A percentile compares a stretch with the other conserved stretches of the same genome.
Conservation (phyloP, 805 yeast species). For the Teunomyces stri region DNA sequence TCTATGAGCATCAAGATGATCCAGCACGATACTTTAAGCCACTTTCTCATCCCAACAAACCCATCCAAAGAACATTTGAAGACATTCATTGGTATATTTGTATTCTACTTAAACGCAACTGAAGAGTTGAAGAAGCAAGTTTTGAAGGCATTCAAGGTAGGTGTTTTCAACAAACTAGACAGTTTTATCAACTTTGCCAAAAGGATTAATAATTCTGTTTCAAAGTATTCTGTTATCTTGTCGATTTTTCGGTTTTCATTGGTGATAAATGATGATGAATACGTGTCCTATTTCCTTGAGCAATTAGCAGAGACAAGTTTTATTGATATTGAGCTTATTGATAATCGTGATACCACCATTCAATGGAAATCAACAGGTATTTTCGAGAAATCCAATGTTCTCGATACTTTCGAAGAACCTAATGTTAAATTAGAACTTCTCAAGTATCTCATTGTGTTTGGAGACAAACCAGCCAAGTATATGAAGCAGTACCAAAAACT, state of each 20-base stretch:
- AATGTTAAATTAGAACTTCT: constrained; percentile 32
- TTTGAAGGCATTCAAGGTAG: constrained; percentile 52
- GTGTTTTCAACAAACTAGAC: constrained; percentile 62
- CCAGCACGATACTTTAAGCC: constrained; percentile 70
- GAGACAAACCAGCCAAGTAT: constrained; percentile 23
- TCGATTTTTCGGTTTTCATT: constrained; percentile 33
- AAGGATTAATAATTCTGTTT: constrained; percentile 50
- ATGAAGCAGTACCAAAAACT: constrained; percentile 26
- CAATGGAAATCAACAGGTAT: constrained; percentile 47
- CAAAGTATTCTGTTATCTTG: constrained; percentile 36
- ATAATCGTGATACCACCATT: constrained; percentile 60
- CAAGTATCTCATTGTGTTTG: constrained; percentile 40
- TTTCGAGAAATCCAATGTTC: constrained; percentile 11
- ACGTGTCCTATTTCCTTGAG: constrained; percentile 25
- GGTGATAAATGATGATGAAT: constrained; percentile 30
- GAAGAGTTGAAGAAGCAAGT: constrained; percentile 50
- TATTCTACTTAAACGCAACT: constrained; percentile 54
- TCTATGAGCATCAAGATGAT: constrained; percentile 65
- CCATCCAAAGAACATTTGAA: constrained; percentile 27
- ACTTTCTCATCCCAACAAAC: constrained; percentile 39
- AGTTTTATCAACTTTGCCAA: constrained; percentile 63
- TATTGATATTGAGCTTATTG: constrained; percentile 27
- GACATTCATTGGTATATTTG: constrained; percentile 28
- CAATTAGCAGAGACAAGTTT: constrained; percentile 15
- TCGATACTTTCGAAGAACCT: background rate